Conservation (phyloP, 345 rosid genomes). For the Salix suchowensis region DNA sequence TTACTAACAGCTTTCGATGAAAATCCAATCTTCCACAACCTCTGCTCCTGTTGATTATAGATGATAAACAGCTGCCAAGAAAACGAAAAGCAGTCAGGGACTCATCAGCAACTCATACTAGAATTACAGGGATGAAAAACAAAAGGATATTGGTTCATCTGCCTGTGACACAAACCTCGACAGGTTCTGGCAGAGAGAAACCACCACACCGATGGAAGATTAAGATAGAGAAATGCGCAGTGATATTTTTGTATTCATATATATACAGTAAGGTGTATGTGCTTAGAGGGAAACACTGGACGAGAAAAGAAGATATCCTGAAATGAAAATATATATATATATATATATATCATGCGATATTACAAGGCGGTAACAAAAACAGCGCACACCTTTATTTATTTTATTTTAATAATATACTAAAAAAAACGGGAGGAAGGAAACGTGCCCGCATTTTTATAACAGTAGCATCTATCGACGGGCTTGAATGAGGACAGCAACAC, state of each 20-base stretch:
- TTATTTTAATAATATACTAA: background rate
- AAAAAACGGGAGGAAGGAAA: background rate
- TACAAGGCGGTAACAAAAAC: slow-evolving; percentile 28
- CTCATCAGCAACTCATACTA: background rate
- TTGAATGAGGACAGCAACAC: slow-evolving; percentile 26
- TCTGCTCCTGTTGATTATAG: slow-evolving; percentile 13
- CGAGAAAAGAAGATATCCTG: background rate
- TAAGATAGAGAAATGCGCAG: background rate
- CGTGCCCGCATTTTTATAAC: slow-evolving; percentile 22
- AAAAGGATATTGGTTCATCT: background rate
- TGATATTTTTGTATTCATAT: background rate
- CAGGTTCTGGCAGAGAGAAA: background rate
- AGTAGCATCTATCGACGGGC: slow-evolving; percentile 26
- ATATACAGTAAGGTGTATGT: background rate
- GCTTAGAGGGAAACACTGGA: background rate
- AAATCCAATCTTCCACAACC: slow-evolving; percentile 13
- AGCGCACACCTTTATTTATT: background rate
- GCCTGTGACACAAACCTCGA: background rate
- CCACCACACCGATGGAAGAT: background rate
- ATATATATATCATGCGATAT: background rate
- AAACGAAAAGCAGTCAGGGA: background rate
- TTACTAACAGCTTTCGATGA: background rate
- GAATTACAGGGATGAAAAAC: background rate
- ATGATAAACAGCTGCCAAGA: slow-evolving; percentile 29
- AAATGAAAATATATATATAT: background rate